A percentile compares a stretch with the other conserved stretches of the same genome.
Conservation (phyloP, 805 yeast species). For the Nakazawaea pomicola region DNA sequence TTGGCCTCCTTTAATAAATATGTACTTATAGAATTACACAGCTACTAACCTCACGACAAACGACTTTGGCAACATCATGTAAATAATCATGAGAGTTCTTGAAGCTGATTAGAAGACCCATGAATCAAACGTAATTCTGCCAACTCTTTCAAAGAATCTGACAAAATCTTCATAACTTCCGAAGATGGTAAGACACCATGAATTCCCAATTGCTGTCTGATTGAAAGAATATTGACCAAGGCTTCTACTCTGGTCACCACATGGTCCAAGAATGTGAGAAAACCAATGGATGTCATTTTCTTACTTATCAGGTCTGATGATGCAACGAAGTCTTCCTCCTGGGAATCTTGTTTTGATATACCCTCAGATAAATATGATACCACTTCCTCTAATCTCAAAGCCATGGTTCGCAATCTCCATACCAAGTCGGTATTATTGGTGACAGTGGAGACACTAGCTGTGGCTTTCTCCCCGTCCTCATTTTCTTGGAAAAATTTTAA, state of each 20-base stretch:
- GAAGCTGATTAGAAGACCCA: not conserved
- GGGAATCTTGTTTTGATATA: conserved; percentile 22
- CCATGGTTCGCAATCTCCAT: conserved; percentile 42
- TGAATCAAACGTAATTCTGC: conserved; percentile 1
- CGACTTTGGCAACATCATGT: no score
- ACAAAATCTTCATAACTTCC: conserved; percentile 6
- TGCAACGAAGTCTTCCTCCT: conserved; percentile 21
- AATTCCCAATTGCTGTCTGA: conserved; percentile 30
- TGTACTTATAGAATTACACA: not conserved
- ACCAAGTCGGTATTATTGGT: conserved; percentile 23
- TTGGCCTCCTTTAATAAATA: no score
- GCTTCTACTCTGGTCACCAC: conserved; percentile 67
- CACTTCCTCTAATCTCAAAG: conserved; percentile 55
- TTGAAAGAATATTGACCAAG: conserved; percentile 38
- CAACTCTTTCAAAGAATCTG: conserved; percentile 6
- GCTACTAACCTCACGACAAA: no score
- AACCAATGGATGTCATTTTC: conserved; percentile 28
- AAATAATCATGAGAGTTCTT: no score
- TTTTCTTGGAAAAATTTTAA: conserved; percentile 37
- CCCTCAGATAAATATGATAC: conserved; percentile 47
- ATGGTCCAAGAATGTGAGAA: conserved; percentile 55
- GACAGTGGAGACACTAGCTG: conserved; percentile 21
- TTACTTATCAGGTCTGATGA: conserved; percentile 10
- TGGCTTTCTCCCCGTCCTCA: conserved; percentile 16
- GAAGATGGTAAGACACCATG: not conserved